phyloP scores from a whole-genome alignment of 2,329 filamentous ascomycete species.

The Zelopaecilomyces penicillatus region DNA sequence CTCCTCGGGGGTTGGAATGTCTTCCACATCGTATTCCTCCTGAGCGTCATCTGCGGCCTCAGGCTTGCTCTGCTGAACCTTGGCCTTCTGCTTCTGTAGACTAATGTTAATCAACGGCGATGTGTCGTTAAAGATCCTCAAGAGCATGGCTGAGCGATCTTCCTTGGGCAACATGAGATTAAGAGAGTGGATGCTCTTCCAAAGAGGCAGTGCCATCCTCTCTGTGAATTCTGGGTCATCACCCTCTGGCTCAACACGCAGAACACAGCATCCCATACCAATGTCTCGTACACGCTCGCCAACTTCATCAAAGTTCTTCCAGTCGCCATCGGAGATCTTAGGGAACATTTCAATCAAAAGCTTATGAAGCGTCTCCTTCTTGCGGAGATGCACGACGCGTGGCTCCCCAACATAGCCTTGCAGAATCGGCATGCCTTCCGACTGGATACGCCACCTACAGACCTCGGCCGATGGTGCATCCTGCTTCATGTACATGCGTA shows the following conservation, averaged over 20 bases:
- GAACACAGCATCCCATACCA: constrained; percentile 83
- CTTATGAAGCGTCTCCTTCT: constrained; percentile 70
- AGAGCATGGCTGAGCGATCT: constrained; percentile 83
- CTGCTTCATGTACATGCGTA: constrained; percentile 99
- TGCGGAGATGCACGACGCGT: constrained; percentile 65
- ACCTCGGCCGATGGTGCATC: constrained; percentile 80
- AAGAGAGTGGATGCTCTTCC: constrained; percentile 84
- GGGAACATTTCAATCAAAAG: constrained; percentile 96
- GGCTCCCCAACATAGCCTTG: constrained; percentile 80
- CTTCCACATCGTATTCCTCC: constrained; percentile 26
- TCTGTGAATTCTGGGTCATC: constrained; percentile 55
- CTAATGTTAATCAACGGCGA: constrained; percentile 70
- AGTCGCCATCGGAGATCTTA: constrained; percentile 67
- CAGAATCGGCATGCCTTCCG: constrained; percentile 83
- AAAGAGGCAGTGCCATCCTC: constrained; percentile 81
- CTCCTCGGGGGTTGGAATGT: constrained; percentile 28
- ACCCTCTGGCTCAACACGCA: constrained; percentile 71
- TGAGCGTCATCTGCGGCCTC: constrained; percentile 22
- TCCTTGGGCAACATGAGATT: constrained; percentile 99
- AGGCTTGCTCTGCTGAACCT: constrained; percentile 5
- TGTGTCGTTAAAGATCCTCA: constrained; percentile 84
- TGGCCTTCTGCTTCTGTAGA: constrained; percentile 38
- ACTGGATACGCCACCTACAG: constrained; percentile 92
- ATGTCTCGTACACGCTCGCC: constrained; percentile 73
- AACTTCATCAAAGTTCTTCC: constrained; percentile 75